Base-by-base conservation (phyloP, 2,329 filamentous ascomycete genomes). In the Alternaria sp. region DNA sequence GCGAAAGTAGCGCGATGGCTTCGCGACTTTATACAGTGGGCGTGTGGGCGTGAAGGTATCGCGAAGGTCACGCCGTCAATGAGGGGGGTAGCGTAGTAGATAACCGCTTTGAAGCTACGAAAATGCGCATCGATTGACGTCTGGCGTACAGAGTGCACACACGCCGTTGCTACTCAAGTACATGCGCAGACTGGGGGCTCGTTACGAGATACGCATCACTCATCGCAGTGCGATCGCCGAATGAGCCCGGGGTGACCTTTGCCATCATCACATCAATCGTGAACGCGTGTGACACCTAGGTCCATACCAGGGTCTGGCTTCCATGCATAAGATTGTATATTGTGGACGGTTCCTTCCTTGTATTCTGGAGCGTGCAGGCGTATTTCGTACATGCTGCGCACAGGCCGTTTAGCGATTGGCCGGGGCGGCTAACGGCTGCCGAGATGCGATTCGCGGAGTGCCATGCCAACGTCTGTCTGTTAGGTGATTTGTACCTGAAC, bases 1-100 rank as follows among this genome's bases (percentile, higher is more conserved):
- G 26, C 4, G 17, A 51, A 0, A 51, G 47, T 9, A 21, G 8
- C 0, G 26, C 17, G 12, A 51, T 51, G 8, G 26, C 47, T 11
- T 19, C 17, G 12, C 26, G 26, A 3, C 12, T 2, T 21, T 21
- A 4, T 50, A 47, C 17, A 3, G 9, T 2, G 1, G 2, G 2
- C 12, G 11, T 11, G 9, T n/a, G 21, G 9, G 21, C 10, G 17
- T 5, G 21, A 15, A 7, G 17, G 10, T 0, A 0, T 45, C 7
- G 17, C 12, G 17, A n/a, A 4, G 13, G 4, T 5, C 21, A 46
- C 10, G 13, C 1, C 12, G 12, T 23, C 7, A 0, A 36, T 11
- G 3, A 51, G 26, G 2, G 2, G 4, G 4, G 13, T 7, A 6
- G 28, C 28, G 1, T 51, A 7, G 3, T 21, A 2, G 1, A 51